A percentile compares a stretch with the other conserved stretches of the same genome.
Conservation (phyloP, 129 eudicot genomes). For the Scalesia atractyloides region DNA sequence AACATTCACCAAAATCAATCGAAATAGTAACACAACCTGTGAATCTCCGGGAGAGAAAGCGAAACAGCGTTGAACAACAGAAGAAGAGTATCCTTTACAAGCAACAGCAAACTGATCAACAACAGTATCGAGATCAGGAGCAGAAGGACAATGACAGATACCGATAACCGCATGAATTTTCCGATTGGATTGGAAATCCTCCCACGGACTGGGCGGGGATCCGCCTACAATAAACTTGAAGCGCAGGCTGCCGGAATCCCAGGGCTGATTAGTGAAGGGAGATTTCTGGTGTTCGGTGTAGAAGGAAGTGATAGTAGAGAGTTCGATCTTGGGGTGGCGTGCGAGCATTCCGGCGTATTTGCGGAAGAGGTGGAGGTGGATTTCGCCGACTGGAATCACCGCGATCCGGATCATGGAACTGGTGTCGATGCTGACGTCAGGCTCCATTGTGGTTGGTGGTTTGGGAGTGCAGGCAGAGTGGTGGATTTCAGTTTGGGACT, state of each 20-base stretch:
- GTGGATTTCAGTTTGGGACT: background rate
- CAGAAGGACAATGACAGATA: slow-evolving; percentile 76
- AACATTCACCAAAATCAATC: background rate
- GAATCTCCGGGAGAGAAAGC: slow-evolving; percentile 86
- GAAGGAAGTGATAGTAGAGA: slow-evolving; percentile 81
- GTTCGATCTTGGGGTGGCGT: slow-evolving; percentile 64
- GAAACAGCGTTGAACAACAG: slow-evolving; percentile 80
- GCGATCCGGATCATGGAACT: slow-evolving; percentile 85
- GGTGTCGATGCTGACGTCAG: slow-evolving; percentile 93
- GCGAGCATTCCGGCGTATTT: slow-evolving; percentile 72
- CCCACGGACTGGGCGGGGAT: slow-evolving; percentile 88
- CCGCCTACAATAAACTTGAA: slow-evolving; percentile 88
- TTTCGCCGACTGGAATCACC: slow-evolving; percentile 74
- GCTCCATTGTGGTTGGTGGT: slow-evolving; percentile 54
- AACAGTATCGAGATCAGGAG: slow-evolving; percentile 69
- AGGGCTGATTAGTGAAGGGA: slow-evolving; percentile 83
- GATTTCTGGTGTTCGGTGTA: slow-evolving; percentile 90
- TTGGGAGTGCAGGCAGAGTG: background rate
- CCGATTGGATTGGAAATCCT: slow-evolving; percentile 88
- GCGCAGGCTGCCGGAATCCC: slow-evolving; percentile 79
- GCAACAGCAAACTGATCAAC: slow-evolving; percentile 41
- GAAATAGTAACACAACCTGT: slow-evolving; percentile 45
- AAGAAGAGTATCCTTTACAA: slow-evolving; percentile 62
- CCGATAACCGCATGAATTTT: slow-evolving; percentile 82
- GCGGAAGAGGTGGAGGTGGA: slow-evolving; percentile 64